These are phyloP conservation scores for Pichia sp. DNA, from an alignment of 1,139 yeast genomes.

Conservation along the genomic window DNA sequence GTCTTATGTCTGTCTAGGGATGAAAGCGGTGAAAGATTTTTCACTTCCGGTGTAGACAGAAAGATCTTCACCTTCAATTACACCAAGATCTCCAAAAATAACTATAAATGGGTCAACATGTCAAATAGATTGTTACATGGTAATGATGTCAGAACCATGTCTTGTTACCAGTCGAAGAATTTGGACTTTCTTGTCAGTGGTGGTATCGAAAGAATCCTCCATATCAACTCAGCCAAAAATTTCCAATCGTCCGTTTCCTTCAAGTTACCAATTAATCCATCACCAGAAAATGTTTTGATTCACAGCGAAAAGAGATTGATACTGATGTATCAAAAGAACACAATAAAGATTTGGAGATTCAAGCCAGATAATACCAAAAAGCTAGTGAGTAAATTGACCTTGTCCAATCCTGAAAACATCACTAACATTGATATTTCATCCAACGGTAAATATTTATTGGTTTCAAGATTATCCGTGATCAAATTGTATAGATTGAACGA, in stretches of 20 bases:
- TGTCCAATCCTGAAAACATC: constrained; percentile 77
- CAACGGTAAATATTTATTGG: constrained; percentile 59
- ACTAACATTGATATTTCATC: constrained; percentile 60
- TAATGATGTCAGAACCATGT: constrained; percentile 80
- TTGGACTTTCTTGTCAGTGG: constrained; percentile 73
- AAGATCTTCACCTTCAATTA: constrained; percentile 68
- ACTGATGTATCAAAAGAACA: constrained; percentile 76
- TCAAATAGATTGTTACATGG: constrained; percentile 77
- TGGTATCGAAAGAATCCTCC: constrained; percentile 80
- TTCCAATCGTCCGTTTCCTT: constrained; percentile 72
- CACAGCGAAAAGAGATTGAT: constrained; percentile 44
- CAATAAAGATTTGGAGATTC: constrained; percentile 73
- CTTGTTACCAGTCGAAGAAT: constrained; percentile 60
- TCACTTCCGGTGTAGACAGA: constrained; percentile 91
- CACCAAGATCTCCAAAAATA: constrained; percentile 20
- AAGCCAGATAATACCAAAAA: constrained; percentile 26
- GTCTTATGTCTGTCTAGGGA: constrained; percentile 69
- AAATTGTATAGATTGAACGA: constrained; percentile 55
- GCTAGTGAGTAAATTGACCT: constrained; percentile 55
- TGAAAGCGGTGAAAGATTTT: constrained; percentile 52
- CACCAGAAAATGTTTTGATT: constrained; percentile 46
- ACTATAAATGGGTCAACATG: constrained; percentile 68
- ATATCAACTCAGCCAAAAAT: constrained; percentile 56
- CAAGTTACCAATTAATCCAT: constrained; percentile 62
- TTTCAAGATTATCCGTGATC: constrained; percentile 60